These are phyloP conservation scores for Suillus paluster DNA, from an alignment of 768 basidiomycete genomes.

Conservation along the genomic window DNA sequence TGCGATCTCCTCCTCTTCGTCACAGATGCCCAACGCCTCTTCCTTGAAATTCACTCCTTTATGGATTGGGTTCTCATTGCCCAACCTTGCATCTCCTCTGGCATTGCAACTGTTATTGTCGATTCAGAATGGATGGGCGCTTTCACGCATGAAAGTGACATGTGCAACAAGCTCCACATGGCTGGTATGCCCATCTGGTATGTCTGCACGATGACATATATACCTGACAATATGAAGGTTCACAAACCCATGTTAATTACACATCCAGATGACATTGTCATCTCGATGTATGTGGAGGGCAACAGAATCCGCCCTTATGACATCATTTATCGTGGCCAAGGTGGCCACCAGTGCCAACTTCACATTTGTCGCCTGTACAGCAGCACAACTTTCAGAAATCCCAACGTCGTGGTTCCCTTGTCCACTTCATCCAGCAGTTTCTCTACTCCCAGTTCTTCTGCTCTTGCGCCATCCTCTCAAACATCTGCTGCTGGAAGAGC, in stretches of 20 bases:
- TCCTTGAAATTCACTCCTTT: neutral
- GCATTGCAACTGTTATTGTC: neutral
- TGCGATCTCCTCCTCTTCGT: neutral
- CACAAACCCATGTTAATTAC: neutral
- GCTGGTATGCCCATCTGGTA: slow-evolving; percentile 1
- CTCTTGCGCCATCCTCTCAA: neutral
- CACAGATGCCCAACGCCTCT: neutral
- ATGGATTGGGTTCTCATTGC: neutral
- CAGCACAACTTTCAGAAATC: neutral
- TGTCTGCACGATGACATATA: neutral
- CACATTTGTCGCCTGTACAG: neutral
- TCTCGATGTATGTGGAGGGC: neutral
- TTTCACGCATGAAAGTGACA: too few relatives aligned
- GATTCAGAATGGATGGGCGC: neutral
- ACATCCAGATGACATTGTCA: neutral
- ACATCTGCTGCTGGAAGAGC: neutral
- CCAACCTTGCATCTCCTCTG: slow-evolving; percentile 1
- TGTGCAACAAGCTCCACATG: too few relatives aligned
- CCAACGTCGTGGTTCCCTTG: neutral
- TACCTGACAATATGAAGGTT: neutral
- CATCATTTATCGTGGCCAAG: neutral
- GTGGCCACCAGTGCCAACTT: neutral
- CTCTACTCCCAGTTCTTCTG: neutral
- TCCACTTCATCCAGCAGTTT: neutral
- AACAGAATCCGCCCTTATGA: neutral